These are phyloP conservation scores for Furcasterigmium furcatum DNA, from an alignment of 2,329 filamentous ascomycete species.

Conservation along the genomic window DNA sequence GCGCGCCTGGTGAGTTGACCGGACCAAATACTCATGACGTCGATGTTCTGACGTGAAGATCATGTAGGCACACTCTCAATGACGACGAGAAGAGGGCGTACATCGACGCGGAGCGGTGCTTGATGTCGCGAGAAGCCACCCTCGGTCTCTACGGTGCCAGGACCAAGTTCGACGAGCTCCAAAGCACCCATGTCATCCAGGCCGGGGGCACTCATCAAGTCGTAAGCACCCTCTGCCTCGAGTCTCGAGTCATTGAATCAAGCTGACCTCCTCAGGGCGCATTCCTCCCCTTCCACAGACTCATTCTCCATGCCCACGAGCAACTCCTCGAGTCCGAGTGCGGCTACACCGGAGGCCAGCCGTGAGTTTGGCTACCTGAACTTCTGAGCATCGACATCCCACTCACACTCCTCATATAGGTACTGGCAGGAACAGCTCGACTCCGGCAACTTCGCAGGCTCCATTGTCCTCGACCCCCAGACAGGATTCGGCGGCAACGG, in stretches of 20 bases:
- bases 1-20: background rate
- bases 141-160: slow-evolving; percentile 7
- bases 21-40: no score
- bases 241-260: background rate
- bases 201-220: slow-evolving; percentile 10
- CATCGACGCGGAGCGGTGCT: slow-evolving; percentile 13
- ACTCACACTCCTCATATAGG: background rate
- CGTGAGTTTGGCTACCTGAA: slow-evolving; percentile 12
- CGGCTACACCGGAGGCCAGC: slow-evolving; percentile 21
- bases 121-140: slow-evolving; percentile 9
- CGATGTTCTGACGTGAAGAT: background rate
- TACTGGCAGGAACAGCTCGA: slow-evolving; percentile 11
- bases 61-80: slow-evolving; percentile 10
- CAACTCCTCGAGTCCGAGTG: slow-evolving; percentile 19
- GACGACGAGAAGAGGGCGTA: slow-evolving; percentile 12
- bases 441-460: slow-evolving; percentile 6
- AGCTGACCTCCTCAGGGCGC: slow-evolving; percentile 10
- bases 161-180: slow-evolving; percentile 13
- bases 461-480: slow-evolving; percentile 8
- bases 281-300: slow-evolving; percentile 25
- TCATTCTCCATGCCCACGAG: slow-evolving; percentile 23
- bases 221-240: slow-evolving; percentile 14
- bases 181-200: slow-evolving; percentile 10
- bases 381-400: background rate
- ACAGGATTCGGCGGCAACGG: slow-evolving; percentile 12